Conservation (phyloP, 163 green algal species). For the Chlorella variabilis region DNA sequence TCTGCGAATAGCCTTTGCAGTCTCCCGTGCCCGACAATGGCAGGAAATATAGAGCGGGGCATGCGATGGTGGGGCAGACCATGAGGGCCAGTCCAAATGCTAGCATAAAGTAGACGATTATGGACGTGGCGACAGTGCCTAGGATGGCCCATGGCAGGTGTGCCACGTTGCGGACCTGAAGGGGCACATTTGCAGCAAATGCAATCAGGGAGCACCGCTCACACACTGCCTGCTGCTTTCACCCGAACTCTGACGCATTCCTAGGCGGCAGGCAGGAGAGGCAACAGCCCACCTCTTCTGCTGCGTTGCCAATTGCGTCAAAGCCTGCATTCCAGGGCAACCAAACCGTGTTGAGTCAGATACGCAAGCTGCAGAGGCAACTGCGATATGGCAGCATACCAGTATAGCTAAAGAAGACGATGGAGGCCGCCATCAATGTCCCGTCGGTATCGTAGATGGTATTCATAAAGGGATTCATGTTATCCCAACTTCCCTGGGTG, state of each 20-base stretch:
- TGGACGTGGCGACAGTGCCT: conserved; percentile 22
- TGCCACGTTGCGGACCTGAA: conserved; percentile 15
- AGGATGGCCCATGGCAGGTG: conserved; percentile 44
- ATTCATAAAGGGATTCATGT: conserved; percentile 35
- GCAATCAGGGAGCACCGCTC: too few species aligned
- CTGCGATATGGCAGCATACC: neutral
- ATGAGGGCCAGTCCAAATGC: conserved; percentile 31
- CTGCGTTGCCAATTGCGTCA: conserved; percentile 48
- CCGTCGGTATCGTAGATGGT: conserved; percentile 8
- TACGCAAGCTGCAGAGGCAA: neutral
- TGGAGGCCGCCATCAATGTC: conserved; percentile 25
- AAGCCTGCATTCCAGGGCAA: conserved; percentile 21
- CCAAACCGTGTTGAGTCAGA: neutral
- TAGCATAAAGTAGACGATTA: conserved; percentile 33
- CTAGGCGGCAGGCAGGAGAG: neutral
- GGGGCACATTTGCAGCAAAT: neutral
- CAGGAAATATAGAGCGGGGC: conserved; percentile 1
- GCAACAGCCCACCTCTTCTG: conserved; percentile 44
- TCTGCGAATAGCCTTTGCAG: neutral
- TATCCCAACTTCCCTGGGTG: conserved; percentile 5
- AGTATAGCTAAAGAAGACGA: conserved; percentile 36
- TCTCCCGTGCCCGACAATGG: neutral
- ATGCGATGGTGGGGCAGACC: conserved; percentile 18
- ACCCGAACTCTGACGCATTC: neutral
- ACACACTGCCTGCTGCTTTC: too few species aligned